Evolutionary conservation across 352 stramenopile genomes (phyloP).

Genomic region (Aphanomyces cochlioides): DNA sequence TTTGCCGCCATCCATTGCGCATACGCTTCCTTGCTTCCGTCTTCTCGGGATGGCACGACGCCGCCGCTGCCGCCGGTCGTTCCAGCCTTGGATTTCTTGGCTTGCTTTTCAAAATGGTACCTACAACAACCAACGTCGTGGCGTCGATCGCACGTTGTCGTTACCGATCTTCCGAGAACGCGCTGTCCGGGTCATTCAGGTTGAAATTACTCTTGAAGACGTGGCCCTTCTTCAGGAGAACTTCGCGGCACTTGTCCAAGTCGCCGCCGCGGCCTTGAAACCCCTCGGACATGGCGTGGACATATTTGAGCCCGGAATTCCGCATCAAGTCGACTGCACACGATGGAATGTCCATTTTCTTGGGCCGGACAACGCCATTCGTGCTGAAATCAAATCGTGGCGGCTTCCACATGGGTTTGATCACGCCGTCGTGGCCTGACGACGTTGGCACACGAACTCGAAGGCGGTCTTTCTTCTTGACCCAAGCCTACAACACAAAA

Average conservation of each 20-base stretch:
- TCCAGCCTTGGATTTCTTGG: slow-evolving; percentile 53
- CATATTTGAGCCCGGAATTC: slow-evolving; percentile 72
- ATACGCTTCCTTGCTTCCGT: slow-evolving; percentile 66
- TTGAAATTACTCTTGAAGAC: slow-evolving; percentile 72
- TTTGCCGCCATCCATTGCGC: slow-evolving; percentile 75
- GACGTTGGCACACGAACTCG: slow-evolving; percentile 59
- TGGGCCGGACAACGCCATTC: slow-evolving; percentile 56
- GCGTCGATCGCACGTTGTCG: neutral
- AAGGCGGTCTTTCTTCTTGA: slow-evolving; percentile 73
- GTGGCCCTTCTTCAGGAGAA: slow-evolving; percentile 71
- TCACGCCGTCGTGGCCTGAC: slow-evolving; percentile 9
- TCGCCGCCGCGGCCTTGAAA: slow-evolving; percentile 80
- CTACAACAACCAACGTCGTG: neutral
- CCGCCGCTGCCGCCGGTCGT: slow-evolving; percentile 17
- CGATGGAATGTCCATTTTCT: slow-evolving; percentile 53
- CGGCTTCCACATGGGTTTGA: slow-evolving; percentile 35
- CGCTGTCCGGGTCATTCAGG: slow-evolving; percentile 40
- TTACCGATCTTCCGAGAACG: slow-evolving; percentile 69
- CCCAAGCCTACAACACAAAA: slow-evolving; percentile 15
- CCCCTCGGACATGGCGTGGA: slow-evolving; percentile 81
- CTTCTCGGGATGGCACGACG: slow-evolving; percentile 34
- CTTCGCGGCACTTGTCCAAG: slow-evolving; percentile 71
- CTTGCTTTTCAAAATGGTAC: slow-evolving; percentile 56
- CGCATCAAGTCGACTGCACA: slow-evolving; percentile 76
- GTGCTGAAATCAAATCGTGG: slow-evolving; percentile 74